A percentile compares a stretch with the other conserved stretches of the same genome.
These are phyloP conservation scores for Ophiostoma angusticollis DNA, from an alignment of 2,329 filamentous ascomycete species.

Conservation along the genomic window DNA sequence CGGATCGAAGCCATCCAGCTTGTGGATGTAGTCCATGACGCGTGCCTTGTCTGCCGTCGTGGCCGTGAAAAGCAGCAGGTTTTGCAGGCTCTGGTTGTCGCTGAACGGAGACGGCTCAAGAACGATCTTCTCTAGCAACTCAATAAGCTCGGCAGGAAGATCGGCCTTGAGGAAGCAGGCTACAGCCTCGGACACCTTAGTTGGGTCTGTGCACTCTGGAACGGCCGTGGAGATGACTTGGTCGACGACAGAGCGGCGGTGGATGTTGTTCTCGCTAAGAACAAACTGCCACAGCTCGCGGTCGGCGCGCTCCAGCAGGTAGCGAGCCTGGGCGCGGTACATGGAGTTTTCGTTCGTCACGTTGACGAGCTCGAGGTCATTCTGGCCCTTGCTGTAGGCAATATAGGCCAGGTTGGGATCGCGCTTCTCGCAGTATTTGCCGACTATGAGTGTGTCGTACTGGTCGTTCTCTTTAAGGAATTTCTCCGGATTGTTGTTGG, in stretches of 20 bases:
- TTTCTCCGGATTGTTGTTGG: slow-evolving; percentile 93
- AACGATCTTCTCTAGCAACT: slow-evolving; percentile 97
- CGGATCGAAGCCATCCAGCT: slow-evolving; percentile 76
- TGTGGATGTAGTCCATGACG: slow-evolving; percentile 92
- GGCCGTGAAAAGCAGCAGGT: slow-evolving; percentile 89
- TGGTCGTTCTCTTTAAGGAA: slow-evolving; percentile 96
- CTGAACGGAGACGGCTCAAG: slow-evolving; percentile 98
- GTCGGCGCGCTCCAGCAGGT: slow-evolving; percentile 83
- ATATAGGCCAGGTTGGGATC: slow-evolving; percentile 94
- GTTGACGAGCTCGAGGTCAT: slow-evolving; percentile 90
- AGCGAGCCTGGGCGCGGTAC: slow-evolving; percentile 96
- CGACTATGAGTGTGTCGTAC: slow-evolving; percentile 83
- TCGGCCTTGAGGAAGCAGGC: slow-evolving; percentile 86
- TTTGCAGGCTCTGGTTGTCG: slow-evolving; percentile 93
- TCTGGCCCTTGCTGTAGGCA: slow-evolving; percentile 91
- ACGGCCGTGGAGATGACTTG: slow-evolving; percentile 95
- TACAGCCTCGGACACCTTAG: slow-evolving; percentile 90
- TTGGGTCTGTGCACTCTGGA: slow-evolving; percentile 79
- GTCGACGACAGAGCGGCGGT: slow-evolving; percentile 85
- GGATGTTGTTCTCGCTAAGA: slow-evolving; percentile 87
- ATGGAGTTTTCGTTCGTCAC: slow-evolving; percentile 99
- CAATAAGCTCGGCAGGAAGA: slow-evolving; percentile 85
- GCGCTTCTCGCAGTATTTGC: slow-evolving; percentile 98
- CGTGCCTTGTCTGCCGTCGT: slow-evolving; percentile 92
- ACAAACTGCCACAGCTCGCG: slow-evolving; percentile 89